Evolutionary conservation across 805 yeast genomes (phyloP).

Genomic region (Pichia nanzhaoensis): DNA sequence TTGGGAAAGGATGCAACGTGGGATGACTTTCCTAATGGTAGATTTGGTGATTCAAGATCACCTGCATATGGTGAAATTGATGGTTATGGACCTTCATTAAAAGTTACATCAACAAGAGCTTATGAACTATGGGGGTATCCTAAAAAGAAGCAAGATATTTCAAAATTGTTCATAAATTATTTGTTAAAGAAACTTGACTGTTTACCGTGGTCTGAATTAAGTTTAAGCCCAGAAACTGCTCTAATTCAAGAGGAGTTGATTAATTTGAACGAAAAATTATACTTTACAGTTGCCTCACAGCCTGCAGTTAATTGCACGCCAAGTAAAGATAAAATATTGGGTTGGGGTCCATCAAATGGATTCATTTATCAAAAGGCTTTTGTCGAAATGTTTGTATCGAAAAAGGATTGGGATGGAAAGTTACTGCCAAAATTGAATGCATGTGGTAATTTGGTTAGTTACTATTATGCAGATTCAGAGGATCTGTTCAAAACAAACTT

Average conservation of each 20-base stretch:
- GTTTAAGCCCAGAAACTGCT: conserved; percentile 83
- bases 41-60: conserved; percentile 91
- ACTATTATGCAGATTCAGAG: conserved; percentile 61
- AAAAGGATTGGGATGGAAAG: conserved; percentile 54
- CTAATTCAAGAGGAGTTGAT: conserved; percentile 87
- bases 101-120: conserved; percentile 63
- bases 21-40: conserved; percentile 96
- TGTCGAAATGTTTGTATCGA: conserved; percentile 81
- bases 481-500: conserved; percentile 59
- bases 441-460: conserved; percentile 49
- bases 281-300: conserved; percentile 89
- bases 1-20: conserved; percentile 87
- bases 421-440: conserved; percentile 47
- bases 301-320: conserved; percentile 82
- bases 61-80: conserved; percentile 98
- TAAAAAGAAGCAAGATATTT: conserved; percentile 48
- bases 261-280: conserved; percentile 64
- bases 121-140: conserved; percentile 79
- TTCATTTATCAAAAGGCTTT: conserved; percentile 87
- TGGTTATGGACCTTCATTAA: conserved; percentile 91
- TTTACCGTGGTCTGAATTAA: conserved; percentile 89
- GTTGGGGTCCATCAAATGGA: conserved; percentile 97
- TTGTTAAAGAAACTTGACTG: conserved; percentile 67
- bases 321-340: conserved; percentile 81
- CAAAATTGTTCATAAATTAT: conserved; percentile 62